These are phyloP conservation scores for Cryphonectria carpinicola DNA, from an alignment of 2,329 filamentous ascomycete genomes.

Conservation along the genomic window DNA sequence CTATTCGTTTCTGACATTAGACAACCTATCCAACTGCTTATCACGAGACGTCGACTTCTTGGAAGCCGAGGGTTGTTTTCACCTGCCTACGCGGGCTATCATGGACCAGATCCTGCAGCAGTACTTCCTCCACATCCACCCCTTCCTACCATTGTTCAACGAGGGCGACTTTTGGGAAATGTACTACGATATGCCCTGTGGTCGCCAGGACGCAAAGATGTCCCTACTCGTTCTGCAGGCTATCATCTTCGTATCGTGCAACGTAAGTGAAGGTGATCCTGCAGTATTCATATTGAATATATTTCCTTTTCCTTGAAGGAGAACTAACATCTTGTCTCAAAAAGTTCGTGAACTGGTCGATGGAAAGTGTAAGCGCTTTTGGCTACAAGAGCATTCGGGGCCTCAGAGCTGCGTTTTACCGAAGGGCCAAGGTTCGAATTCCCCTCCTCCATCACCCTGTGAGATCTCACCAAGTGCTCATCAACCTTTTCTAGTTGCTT, in stretches of 20 bases:
- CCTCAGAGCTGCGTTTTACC: conserved; percentile 49
- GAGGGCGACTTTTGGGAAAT: conserved; percentile 51
- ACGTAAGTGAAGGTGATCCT: conserved; percentile 35
- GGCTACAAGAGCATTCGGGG: conserved; percentile 48
- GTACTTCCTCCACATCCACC: conserved; percentile 48
- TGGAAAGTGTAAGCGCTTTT: conserved; percentile 32
- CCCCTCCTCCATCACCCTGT: not conserved
- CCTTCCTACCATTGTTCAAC: conserved; percentile 44
- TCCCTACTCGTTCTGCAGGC: conserved; percentile 51
- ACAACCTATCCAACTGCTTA: conserved; percentile 40
- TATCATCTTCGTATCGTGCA: conserved; percentile 49
- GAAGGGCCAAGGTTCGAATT: conserved; percentile 43
- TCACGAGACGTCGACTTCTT: conserved; percentile 49
- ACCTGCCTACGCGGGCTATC: conserved; percentile 40
- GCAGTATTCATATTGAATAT: not conserved
- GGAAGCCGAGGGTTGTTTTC: conserved; percentile 46
- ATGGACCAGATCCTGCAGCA: conserved; percentile 50
- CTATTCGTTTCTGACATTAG: conserved; percentile 45
- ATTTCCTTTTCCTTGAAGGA: too few relatives aligned
- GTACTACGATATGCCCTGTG: conserved; percentile 36
- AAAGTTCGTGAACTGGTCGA: conserved; percentile 8
- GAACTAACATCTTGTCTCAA: not conserved
- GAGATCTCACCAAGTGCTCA: not conserved
- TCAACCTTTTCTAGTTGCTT: conserved; percentile 37
- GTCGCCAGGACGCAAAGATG: conserved; percentile 30